phyloP scores from a whole-genome alignment of 768 basidiomycete species.

The Lyophyllum shimeji region DNA sequence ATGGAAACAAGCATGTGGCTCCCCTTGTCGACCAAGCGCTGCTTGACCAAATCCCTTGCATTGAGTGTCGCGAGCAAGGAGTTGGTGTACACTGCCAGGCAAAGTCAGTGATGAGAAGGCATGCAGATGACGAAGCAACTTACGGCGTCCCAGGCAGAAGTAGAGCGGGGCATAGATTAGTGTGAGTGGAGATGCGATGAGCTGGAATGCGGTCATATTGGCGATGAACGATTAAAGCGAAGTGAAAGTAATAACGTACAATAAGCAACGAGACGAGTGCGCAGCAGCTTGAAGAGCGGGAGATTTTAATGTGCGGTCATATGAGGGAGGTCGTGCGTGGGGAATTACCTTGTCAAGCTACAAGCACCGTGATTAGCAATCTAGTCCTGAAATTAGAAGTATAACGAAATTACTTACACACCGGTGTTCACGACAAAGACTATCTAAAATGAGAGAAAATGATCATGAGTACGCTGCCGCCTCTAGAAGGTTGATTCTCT shows the following conservation, averaged over 20 bases:
- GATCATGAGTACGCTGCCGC: not conserved
- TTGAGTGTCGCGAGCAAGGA: conserved; percentile 54
- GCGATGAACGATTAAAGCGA: not conserved
- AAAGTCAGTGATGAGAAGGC: not conserved
- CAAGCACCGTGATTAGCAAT: conserved; percentile 4
- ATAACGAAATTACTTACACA: conserved; percentile 28
- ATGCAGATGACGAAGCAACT: conserved; percentile 15
- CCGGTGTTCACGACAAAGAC: conserved; percentile 55
- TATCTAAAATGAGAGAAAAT: conserved; percentile 31
- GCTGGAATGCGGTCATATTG: conserved; percentile 17
- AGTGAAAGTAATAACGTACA: conserved; percentile 23
- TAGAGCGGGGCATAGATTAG: conserved; percentile 53
- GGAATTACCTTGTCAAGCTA: conserved; percentile 36
- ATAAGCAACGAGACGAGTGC: conserved; percentile 49
- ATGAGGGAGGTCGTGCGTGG: not conserved
- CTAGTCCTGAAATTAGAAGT: not conserved
- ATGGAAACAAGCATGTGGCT: conserved; percentile 33
- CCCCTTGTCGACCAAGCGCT: conserved; percentile 25
- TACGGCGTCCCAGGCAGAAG: conserved; percentile 50
- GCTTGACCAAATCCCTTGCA: conserved; percentile 37
- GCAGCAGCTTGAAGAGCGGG: conserved; percentile 30
- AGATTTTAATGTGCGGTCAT: not conserved
- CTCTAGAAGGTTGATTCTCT: conserved; percentile 8
- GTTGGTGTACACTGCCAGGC: conserved; percentile 45
- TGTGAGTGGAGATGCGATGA: conserved; percentile 38